Percentiles rank a stretch among this genome's conserved stretches.
These are phyloP conservation scores for Piper longum DNA, from an alignment of 164 flowering plant species.

Conservation along the genomic window DNA sequence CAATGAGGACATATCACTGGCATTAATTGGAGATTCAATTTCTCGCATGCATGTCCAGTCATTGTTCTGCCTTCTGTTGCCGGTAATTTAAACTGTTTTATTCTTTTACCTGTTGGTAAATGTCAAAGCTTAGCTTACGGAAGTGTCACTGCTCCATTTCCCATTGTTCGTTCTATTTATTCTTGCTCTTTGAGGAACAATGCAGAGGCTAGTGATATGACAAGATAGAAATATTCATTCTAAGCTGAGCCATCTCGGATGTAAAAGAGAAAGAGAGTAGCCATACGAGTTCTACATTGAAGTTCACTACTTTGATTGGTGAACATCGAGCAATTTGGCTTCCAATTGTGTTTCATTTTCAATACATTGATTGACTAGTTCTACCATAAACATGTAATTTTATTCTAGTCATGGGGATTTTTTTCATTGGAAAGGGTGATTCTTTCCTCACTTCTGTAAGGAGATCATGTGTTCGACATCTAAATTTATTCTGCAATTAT, in stretches of 20 bases:
- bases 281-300: background rate
- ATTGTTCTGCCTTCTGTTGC: constrained; percentile 67
- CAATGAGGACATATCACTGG: constrained; percentile 79
- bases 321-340: background rate
- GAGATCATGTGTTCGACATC: no score
- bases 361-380: background rate
- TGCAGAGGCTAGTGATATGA: no score
- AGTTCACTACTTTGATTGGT: no score
- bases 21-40: constrained; percentile 84
- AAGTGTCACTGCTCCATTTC: background rate
- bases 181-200: no score
- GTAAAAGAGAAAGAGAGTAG: background rate
- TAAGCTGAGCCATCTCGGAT: background rate
- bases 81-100: constrained; percentile 25
- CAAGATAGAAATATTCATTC: no score
- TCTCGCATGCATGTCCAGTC: constrained; percentile 91
- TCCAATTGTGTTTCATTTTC: no score
- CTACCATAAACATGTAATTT: background rate
- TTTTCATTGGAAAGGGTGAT: background rate
- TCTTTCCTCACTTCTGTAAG: background rate
- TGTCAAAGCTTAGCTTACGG: background rate
- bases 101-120: background rate
- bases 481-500: no score
- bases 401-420: no score
- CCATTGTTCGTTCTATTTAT: no score